These are phyloP conservation scores for Aspergillus cejpii DNA, from an alignment of 2,329 filamentous ascomycete genomes.

Conservation along the genomic window DNA sequence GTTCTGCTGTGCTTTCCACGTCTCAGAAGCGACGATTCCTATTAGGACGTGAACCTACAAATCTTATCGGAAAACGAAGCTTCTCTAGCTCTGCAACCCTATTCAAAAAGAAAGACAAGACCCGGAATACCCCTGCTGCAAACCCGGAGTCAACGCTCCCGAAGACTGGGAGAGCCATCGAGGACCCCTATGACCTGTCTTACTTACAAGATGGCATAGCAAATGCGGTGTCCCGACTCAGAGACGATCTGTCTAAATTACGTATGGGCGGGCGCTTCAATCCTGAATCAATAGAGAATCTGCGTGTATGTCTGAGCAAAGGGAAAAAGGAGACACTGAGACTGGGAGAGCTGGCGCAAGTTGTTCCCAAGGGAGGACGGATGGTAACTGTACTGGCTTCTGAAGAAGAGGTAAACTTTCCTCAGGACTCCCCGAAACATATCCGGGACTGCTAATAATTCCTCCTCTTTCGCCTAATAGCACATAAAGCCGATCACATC, in stretches of 20 bases:
- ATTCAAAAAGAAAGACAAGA: constrained; percentile 51
- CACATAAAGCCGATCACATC: constrained; percentile 43
- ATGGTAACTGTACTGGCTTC: constrained; percentile 56
- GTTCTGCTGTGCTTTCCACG: neutral
- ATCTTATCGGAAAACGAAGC: constrained; percentile 4
- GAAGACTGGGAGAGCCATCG: constrained; percentile 26
- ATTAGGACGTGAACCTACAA: neutral
- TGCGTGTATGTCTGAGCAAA: constrained; percentile 56
- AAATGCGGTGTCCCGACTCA: constrained; percentile 50
- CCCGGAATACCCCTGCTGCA: constrained; percentile 40
- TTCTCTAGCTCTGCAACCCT: constrained; percentile 42
- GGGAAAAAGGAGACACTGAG: constrained; percentile 46
- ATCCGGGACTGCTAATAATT: neutral
- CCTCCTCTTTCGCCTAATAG: constrained; percentile 18
- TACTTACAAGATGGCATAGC: constrained; percentile 52
- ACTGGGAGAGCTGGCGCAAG: constrained; percentile 59
- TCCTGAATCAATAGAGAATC: constrained; percentile 53
- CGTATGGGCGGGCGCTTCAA: constrained; percentile 58
- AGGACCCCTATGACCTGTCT: constrained; percentile 57
- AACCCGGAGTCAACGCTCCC: constrained; percentile 27
- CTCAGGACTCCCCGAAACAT: neutral
- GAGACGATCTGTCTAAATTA: constrained; percentile 56
- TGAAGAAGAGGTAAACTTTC: constrained; percentile 53
- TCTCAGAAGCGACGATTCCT: constrained; percentile 1
- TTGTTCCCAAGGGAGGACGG: constrained; percentile 58